These are phyloP conservation scores for Moesziomyces antarcticus DNA, from an alignment of 1,284 basidiomycete species.

Conservation along the genomic window DNA sequence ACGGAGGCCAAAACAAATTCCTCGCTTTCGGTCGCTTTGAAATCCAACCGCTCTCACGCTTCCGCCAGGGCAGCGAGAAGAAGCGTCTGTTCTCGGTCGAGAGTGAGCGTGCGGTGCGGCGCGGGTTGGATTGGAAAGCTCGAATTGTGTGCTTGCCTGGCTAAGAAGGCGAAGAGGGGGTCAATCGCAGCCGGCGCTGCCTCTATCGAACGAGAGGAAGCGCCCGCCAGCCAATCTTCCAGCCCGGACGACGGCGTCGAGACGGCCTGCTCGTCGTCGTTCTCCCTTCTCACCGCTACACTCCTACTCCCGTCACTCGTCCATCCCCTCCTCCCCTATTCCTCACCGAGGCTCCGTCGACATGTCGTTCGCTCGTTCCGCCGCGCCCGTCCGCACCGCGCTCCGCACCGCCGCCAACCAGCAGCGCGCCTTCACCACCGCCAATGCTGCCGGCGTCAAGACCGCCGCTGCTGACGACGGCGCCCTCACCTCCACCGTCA, in stretches of 20 bases:
- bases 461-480: constrained; percentile 58
- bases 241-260: constrained; percentile 6
- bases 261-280: constrained; percentile 20
- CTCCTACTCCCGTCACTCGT: constrained; percentile 1
- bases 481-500: constrained; percentile 58
- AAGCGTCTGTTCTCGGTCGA: no score
- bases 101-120: no score
- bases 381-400: constrained; percentile 44
- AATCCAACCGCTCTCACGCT: neutral
- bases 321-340: neutral
- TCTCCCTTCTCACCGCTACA: constrained; percentile 6
- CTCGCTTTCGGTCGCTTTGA: neutral
- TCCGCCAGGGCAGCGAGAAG: no score
- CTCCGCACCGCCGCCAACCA: constrained; percentile 34
- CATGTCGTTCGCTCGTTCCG: constrained; percentile 54
- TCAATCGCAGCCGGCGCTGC: neutral
- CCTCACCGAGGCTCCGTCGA: neutral
- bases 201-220: neutral
- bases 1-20: neutral
- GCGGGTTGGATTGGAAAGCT: neutral
- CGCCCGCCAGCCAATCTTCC: constrained; percentile 5
- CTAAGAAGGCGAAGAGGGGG: neutral
- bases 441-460: constrained; percentile 50
- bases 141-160: neutral
- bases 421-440: constrained; percentile 51